A percentile compares a stretch with the other conserved stretches of the same genome.
Evolutionary conservation across 345 rosid genomes (phyloP).

Genomic region (Syzygium grande): DNA sequence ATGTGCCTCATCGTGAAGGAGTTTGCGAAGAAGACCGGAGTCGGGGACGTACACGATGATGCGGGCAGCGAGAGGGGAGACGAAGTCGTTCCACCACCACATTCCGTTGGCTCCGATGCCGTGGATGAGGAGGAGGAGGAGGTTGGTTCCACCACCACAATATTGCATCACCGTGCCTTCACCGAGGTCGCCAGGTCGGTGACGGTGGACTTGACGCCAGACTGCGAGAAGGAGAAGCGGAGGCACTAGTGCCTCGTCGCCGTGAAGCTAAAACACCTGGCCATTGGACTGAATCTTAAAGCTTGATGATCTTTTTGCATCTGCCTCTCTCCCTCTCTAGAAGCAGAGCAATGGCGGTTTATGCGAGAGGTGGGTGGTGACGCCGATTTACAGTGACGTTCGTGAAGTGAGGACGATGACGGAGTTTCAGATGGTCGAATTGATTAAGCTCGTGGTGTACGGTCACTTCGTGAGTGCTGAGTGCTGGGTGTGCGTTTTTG

Average conservation of each 20-base stretch:
- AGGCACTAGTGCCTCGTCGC: conserved; percentile 46
- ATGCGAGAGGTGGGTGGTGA: not conserved
- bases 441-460: not conserved
- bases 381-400: not conserved
- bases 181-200: conserved; percentile 25
- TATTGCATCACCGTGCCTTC: not conserved
- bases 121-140: conserved; percentile 11
- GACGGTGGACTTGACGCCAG: conserved; percentile 59
- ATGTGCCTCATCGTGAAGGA: conserved; percentile 47
- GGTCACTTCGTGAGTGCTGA: not conserved
- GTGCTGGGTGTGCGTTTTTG: not conserved
- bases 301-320: not conserved
- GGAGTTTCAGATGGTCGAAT: not conserved
- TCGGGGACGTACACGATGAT: conserved; percentile 69
- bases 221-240: conserved; percentile 43
- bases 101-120: conserved; percentile 81
- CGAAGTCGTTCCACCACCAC: conserved; percentile 72
- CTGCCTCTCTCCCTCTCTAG: not conserved
- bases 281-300: conserved; percentile 15
- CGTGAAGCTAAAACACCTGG: conserved; percentile 48
- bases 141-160: conserved; percentile 17
- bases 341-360: not conserved
- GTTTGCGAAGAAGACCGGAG: conserved; percentile 67
- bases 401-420: not conserved
- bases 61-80: conserved; percentile 21